Conservation (phyloP, 179 eudicot genomes). For the Nepenthes alata region DNA sequence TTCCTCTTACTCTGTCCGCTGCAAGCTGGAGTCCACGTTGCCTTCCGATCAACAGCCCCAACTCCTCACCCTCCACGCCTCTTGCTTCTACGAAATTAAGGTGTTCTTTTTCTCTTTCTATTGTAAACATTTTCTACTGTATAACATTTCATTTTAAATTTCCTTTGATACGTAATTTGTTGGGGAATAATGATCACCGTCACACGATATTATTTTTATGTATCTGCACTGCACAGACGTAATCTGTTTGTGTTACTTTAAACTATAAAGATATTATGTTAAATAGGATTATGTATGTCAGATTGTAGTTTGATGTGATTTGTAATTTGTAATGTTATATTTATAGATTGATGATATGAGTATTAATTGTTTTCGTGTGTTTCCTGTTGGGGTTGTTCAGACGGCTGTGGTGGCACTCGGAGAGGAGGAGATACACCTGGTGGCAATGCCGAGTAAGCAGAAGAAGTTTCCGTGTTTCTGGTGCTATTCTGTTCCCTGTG, state of each 20-base stretch:
- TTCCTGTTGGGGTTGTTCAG: slow-evolving; percentile 18
- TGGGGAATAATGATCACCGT: too few relatives aligned
- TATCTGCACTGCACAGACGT: too few relatives aligned
- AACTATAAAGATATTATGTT: too few relatives aligned
- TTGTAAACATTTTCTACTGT: background rate
- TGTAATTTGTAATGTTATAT: too few relatives aligned
- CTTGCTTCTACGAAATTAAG: slow-evolving; percentile 71
- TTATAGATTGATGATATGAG: background rate
- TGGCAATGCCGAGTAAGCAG: slow-evolving; percentile 90
- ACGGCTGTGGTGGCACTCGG: slow-evolving; percentile 71
- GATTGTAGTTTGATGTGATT: too few relatives aligned
- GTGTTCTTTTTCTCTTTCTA: slow-evolving; percentile 10
- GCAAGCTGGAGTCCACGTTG: slow-evolving; percentile 69
- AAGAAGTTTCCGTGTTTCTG: slow-evolving; percentile 92
- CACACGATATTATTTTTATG: too few relatives aligned
- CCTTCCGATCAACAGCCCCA: slow-evolving; percentile 24
- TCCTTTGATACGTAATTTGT: background rate
- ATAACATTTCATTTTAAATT: background rate
- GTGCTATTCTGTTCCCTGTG: slow-evolving; percentile 55
- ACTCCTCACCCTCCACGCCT: slow-evolving; percentile 51
- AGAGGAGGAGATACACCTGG: slow-evolving; percentile 76
- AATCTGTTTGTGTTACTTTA: too few relatives aligned
- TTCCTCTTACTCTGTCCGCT: slow-evolving; percentile 49
- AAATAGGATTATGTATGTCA: too few relatives aligned
- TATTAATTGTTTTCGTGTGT: background rate